Evolutionary conservation across 495 filamentous ascomycete genomes (phyloP), one percentile per base, ranked within the genome.

Genomic region (Chaetomium fimeti): DNA sequence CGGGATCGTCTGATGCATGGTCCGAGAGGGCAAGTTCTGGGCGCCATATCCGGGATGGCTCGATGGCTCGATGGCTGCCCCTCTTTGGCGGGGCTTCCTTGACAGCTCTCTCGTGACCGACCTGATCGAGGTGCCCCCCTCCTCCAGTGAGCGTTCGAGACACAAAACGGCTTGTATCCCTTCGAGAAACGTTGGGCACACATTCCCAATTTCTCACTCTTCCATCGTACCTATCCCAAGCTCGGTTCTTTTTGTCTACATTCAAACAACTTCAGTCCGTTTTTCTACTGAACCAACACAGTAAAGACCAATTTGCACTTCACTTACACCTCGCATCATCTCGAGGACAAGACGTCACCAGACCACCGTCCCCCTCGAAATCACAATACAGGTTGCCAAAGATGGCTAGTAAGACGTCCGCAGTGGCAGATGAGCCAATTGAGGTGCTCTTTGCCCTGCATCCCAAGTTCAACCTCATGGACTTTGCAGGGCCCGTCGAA

Each of bases 401-500:
- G 75, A 83, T 83, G 80, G 79, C 78, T 66, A 72, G 68, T 69
- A 83, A 82, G 71, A 76, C 68, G 36, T 77, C 76, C 67, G 78
- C 77, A 62, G 77, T 78, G 72, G 66, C 76, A 43, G 79, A 81
- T 59, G 79, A 82, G 72, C 80, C 81, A 62, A 74, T 82, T 71
- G 75, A 82, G 60, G 79, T 82, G 53, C 76, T 83, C 55, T 78
- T 81, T 69, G 79, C 76, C 57, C 76, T 83, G 69, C 79, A 83
- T 24, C 69, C 71, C 70, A 78, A 78, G 66, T 83, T 83, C 69
- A 73, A 82, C 69, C 72, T 83, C 58, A 73, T 90, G 71, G 88
- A 91, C 78, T 86, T 89, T 67, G 78, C 82, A 36, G 88, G 87
- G 22, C 87, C 88, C 24, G 78, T 90, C 49, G 87, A 90, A 73